Conservation (phyloP, 2,329 filamentous ascomycete genomes). For the Macroventuria anomochaeta region DNA sequence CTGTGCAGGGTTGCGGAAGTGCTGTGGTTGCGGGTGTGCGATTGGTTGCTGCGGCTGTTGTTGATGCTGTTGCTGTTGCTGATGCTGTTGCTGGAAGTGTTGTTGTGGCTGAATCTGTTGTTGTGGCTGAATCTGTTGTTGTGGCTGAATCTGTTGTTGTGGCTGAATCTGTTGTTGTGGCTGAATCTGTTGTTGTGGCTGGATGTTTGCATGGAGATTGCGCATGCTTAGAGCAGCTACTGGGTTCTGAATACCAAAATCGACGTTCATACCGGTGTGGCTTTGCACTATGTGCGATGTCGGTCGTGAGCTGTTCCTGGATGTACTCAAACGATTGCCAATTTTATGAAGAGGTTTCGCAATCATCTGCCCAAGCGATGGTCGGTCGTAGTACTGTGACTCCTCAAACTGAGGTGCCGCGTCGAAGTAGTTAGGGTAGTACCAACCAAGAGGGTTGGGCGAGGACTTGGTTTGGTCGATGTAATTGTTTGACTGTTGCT, state of each 20-base stretch:
- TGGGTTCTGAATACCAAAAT: conserved; percentile 32
- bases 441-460: conserved; percentile 40
- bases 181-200: conserved; percentile 23
- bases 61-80: conserved; percentile 25
- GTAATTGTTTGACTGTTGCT: conserved; percentile 30
- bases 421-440: conserved; percentile 47
- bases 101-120: conserved; percentile 32
- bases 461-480: conserved; percentile 38
- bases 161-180: conserved; percentile 16
- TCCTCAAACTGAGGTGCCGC: conserved; percentile 45
- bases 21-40: conserved; percentile 24
- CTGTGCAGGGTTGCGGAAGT: conserved; percentile 27
- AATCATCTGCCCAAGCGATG: conserved; percentile 45
- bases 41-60: conserved; percentile 32
- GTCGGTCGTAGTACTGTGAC: conserved; percentile 45
- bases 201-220: conserved; percentile 13
- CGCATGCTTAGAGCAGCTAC: conserved; percentile 31
- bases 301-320: conserved; percentile 34
- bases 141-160: no score
- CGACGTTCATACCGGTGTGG: conserved; percentile 28
- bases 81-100: conserved; percentile 18
- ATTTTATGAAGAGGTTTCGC: conserved; percentile 45
- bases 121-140: no score
- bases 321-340: conserved; percentile 35
- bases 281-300: conserved; percentile 33